phyloP scores from a whole-genome alignment of 2,329 filamentous ascomycete species.

The Xylariaceae sp. region DNA sequence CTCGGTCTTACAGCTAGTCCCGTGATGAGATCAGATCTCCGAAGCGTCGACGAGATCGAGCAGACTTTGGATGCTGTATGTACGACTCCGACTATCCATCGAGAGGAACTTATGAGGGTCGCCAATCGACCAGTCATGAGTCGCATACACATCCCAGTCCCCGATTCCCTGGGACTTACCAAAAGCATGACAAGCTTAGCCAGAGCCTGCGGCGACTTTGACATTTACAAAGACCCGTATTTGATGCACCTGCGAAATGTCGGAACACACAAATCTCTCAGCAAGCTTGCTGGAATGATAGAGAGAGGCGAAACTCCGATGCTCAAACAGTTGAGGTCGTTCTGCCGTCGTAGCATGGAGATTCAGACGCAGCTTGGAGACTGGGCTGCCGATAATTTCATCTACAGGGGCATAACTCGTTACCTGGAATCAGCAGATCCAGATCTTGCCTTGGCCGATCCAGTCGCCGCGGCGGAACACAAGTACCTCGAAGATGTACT shows the following conservation, averaged over 20 bases:
- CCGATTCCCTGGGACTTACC: conserved; percentile 22
- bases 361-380: conserved; percentile 56
- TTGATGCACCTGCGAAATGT: conserved; percentile 43
- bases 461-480: conserved; percentile 44
- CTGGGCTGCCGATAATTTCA: conserved; percentile 66
- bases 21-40: conserved; percentile 53
- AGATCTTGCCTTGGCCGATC: conserved; percentile 36
- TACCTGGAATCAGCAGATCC: conserved; percentile 27
- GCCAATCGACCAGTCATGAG: conserved; percentile 61
- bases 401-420: conserved; percentile 43
- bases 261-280: conserved; percentile 38
- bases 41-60: conserved; percentile 59
- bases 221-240: conserved; percentile 58
- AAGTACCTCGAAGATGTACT: conserved; percentile 50
- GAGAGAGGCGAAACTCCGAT: conserved; percentile 46
- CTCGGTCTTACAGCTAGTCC: conserved; percentile 80
- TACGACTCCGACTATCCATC: conserved; percentile 61
- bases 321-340: conserved; percentile 50
- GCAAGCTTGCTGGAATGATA: conserved; percentile 37
- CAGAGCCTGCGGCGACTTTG: conserved; percentile 38
- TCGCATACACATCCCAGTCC: conserved; percentile 20
- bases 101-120: conserved; percentile 62
- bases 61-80: conserved; percentile 63
- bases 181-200: conserved; percentile 42
- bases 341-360: conserved; percentile 46